phyloP scores from a whole-genome alignment of 495 filamentous ascomycete species.

The Pyrenopolyporus hunteri region DNA sequence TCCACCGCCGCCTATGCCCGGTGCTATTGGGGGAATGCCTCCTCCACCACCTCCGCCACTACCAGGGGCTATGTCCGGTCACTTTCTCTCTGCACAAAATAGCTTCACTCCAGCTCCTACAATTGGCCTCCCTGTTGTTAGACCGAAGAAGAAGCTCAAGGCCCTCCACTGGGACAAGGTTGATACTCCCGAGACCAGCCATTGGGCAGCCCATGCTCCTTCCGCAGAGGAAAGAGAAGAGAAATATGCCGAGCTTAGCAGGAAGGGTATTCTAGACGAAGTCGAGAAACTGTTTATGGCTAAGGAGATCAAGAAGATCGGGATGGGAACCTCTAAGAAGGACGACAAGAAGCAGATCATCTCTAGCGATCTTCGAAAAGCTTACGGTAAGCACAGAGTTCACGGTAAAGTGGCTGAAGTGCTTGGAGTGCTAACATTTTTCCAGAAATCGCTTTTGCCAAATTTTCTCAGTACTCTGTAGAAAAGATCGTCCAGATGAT shows the following conservation, averaged over 20 bases:
- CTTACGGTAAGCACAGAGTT: conserved; percentile 64
- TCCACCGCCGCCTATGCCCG: conserved; percentile 52
- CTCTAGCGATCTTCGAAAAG: conserved; percentile 86
- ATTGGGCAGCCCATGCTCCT: conserved; percentile 88
- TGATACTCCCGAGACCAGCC: conserved; percentile 88
- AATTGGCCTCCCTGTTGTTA: conserved; percentile 71
- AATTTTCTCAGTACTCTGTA: conserved; percentile 78
- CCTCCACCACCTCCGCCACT: conserved; percentile 57
- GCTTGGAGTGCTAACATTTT: conserved; percentile 21
- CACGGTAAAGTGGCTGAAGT: not conserved
- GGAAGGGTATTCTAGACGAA: conserved; percentile 93
- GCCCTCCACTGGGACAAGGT: conserved; percentile 99
- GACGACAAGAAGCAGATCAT: conserved; percentile 98
- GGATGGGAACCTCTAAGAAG: conserved; percentile 70
- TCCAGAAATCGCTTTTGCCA: conserved; percentile 85
- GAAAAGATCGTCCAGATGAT: conserved; percentile 91
- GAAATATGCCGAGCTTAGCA: conserved; percentile 89
- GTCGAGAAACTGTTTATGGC: conserved; percentile 97
- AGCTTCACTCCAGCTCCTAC: conserved; percentile 41
- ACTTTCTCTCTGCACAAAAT: conserved; percentile 58
- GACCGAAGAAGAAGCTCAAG: conserved; percentile 99
- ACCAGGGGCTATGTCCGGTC: conserved; percentile 58
- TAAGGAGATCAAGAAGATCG: conserved; percentile 91
- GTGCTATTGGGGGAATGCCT: conserved; percentile 50
- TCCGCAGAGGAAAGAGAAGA: conserved; percentile 86